phyloP scores from a whole-genome alignment of 179 eudicot genomes.

The Amaranthus tricolor region DNA sequence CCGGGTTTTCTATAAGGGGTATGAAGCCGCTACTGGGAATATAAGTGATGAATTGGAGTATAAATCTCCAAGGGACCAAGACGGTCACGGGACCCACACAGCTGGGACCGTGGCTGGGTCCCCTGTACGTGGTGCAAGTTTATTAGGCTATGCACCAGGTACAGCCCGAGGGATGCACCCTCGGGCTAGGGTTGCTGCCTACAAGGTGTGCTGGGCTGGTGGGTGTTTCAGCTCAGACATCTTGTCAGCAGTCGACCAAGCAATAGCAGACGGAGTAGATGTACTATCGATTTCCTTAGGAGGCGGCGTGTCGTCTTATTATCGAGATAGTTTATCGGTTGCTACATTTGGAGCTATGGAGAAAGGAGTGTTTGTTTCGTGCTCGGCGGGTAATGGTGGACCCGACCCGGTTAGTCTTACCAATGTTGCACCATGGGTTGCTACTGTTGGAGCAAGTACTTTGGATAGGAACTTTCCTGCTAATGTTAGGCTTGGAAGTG shows the following conservation, averaged over 20 bases:
- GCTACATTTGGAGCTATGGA: conserved; percentile 89
- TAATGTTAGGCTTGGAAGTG: conserved; percentile 55
- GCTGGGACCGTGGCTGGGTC: conserved; percentile 82
- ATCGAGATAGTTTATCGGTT: conserved; percentile 63
- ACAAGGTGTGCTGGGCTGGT: conserved; percentile 90
- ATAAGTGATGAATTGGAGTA: conserved; percentile 60
- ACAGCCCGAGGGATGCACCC: conserved; percentile 86
- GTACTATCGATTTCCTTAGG: conserved; percentile 82
- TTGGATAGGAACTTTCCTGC: conserved; percentile 89
- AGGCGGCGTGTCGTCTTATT: conserved; percentile 75
- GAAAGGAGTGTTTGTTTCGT: conserved; percentile 70
- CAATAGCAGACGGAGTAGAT: conserved; percentile 74
- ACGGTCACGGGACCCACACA: conserved; percentile 89
- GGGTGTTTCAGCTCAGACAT: conserved; percentile 96
- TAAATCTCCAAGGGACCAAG: conserved; percentile 76
- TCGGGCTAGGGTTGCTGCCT: conserved; percentile 70
- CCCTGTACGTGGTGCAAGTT: conserved; percentile 62
- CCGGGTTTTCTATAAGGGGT: conserved; percentile 63
- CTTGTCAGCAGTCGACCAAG: conserved; percentile 70
- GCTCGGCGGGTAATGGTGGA: conserved; percentile 90
- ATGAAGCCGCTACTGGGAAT: conserved; percentile 71
- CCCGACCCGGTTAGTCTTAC: conserved; percentile 79
- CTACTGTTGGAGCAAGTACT: conserved; percentile 87
- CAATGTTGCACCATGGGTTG: conserved; percentile 88
- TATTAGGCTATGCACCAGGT: conserved; percentile 73